Percentiles rank a stretch among this genome's conserved stretches.
Evolutionary conservation across 345 rosid species (phyloP).

Genomic region (Eucalyptus victrix): DNA sequence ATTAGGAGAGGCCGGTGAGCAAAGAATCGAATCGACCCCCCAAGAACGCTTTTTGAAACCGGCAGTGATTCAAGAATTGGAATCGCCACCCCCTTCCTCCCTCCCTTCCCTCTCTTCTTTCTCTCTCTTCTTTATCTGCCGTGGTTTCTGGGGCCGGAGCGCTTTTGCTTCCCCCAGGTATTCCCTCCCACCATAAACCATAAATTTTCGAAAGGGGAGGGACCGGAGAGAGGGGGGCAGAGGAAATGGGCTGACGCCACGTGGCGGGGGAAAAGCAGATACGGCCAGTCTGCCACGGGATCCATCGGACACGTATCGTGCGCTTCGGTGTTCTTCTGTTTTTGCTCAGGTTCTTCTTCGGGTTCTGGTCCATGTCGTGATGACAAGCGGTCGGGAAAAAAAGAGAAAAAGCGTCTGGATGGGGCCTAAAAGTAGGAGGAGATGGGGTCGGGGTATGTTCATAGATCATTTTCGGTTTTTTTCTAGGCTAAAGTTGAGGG

Average conservation of each 20-base stretch:
- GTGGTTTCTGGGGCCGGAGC: background rate
- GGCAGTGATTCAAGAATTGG: background rate
- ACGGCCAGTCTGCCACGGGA: background rate
- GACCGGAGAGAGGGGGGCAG: background rate
- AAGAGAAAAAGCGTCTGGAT: background rate
- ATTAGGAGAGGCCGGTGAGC: conserved; percentile 1
- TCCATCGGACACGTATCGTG: background rate
- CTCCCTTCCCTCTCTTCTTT: background rate
- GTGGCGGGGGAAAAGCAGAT: background rate
- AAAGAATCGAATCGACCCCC: background rate
- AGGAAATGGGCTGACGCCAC: background rate
- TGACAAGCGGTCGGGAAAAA: background rate
- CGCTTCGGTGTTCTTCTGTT: background rate
- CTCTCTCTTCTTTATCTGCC: background rate
- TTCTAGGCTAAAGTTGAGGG: background rate
- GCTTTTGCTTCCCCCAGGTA: background rate
- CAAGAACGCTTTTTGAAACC: background rate
- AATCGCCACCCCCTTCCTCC: background rate
- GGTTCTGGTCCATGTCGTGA: background rate
- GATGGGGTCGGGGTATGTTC: background rate
- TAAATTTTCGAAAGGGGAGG: background rate
- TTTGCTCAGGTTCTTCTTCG: background rate
- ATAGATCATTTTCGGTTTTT: background rate
- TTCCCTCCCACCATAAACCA: background rate
- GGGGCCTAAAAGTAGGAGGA: background rate